Evolutionary conservation across 805 yeast species (phyloP), one percentile per base, ranked within the genome.

Genomic region (Maudiozyma bulderi): DNA sequence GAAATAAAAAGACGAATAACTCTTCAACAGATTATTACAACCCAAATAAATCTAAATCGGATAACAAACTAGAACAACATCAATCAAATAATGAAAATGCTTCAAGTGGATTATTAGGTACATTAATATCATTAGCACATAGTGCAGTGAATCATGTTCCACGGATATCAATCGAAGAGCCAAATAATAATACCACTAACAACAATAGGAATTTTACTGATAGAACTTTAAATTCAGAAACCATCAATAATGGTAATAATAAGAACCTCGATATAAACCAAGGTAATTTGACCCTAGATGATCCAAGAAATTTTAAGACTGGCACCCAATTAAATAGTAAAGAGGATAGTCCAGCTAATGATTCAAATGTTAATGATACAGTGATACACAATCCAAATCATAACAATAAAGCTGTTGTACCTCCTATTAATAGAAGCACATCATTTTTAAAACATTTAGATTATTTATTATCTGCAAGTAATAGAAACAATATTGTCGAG

Each of bases 71-170:
- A 14, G 29, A 46, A 40, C 8, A 45, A 28, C 14, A 13, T 29
- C 28, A 37, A 28, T 10, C 32, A 5, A 40, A 40, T 40, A 29
- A 28, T 34, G 43, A 20, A 7, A 47, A 48, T 30, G 38, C 54
- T 10, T 47, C 55, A 2, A 50, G 15, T 44, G 77, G 80, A 2
- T 53, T 77, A 11, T 54, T 77, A 1, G 71, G 76, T 1, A 60
- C 78, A 1, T 57, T 77, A 20, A 50, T 76, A 40, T 66, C 71
- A 14, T 75, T 74, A 10, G 80, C 80, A 5, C 78, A 73, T 51
- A 72, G 65, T 47, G 78, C 77, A 2, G 74, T 75, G 2, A 60
- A 58, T 8, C 65, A 56, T 44, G 50, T 57, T 10, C 64, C 62
- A 10, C 55, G 48, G 45, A 50, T 55, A 13, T 26, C 46, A n/a